Evolutionary conservation across 1,139 yeast species (phyloP).

Genomic region (Kodamaea sp.): DNA sequence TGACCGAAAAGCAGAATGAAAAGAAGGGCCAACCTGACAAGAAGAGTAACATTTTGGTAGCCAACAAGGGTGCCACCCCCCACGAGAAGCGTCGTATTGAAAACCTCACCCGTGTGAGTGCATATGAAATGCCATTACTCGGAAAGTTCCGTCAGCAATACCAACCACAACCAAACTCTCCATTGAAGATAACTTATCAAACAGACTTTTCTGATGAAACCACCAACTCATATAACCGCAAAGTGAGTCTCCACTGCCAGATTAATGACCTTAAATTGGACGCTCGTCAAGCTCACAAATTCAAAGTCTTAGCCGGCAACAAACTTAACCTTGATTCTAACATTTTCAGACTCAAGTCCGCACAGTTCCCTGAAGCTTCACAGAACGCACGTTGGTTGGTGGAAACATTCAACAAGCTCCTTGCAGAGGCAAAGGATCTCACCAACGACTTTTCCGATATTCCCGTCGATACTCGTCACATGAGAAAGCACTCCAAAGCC

Average conservation of each 20-base stretch:
- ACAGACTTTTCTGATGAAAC: conserved; percentile 70
- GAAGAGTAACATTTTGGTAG: conserved; percentile 41
- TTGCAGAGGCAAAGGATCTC: conserved; percentile 65
- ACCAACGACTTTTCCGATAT: conserved; percentile 68
- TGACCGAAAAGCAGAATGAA: conserved; percentile 46
- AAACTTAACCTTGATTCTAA: conserved; percentile 69
- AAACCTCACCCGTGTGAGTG: conserved; percentile 73
- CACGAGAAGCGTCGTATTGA: conserved; percentile 41
- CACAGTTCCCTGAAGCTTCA: conserved; percentile 70
- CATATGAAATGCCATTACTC: conserved; percentile 87
- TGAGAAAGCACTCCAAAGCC: conserved; percentile 44
- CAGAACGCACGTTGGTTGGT: conserved; percentile 81
- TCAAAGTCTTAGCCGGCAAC: conserved; percentile 75
- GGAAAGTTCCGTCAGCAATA: conserved; percentile 72
- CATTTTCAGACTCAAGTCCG: conserved; percentile 60
- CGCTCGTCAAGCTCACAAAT: conserved; percentile 63
- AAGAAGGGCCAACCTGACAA: conserved; percentile 44
- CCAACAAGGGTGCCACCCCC: conserved; percentile 37
- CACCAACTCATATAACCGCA: conserved; percentile 64
- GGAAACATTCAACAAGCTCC: conserved; percentile 59
- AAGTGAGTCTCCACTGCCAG: conserved; percentile 62
- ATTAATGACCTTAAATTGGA: conserved; percentile 56
- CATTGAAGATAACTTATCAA: conserved; percentile 68
- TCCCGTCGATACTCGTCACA: conserved; percentile 81
- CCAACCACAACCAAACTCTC: conserved; percentile 44